phyloP scores from a whole-genome alignment of 257 asterid species.

The Cruciata laevipes region DNA sequence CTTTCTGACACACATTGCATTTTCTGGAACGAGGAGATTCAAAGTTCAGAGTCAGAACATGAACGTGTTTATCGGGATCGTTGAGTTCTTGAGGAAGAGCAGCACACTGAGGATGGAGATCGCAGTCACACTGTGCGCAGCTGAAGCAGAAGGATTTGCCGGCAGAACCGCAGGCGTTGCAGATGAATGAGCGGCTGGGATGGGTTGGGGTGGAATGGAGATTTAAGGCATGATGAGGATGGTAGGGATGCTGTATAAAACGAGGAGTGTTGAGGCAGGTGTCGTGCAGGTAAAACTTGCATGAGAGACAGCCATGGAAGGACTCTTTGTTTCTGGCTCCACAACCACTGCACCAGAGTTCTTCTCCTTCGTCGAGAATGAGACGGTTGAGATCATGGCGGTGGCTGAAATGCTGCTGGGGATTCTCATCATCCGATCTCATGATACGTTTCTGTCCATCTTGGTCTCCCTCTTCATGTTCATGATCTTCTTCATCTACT shows the following conservation, averaged over 20 bases:
- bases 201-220: constrained; percentile 30
- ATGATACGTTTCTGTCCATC: too few species aligned
- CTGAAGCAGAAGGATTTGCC: constrained; percentile 22
- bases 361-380: constrained; percentile 12
- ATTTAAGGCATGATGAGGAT: constrained; percentile 27
- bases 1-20: constrained; percentile 20
- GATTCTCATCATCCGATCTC: too few species aligned
- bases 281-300: constrained; percentile 31
- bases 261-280: constrained; percentile 30
- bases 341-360: constrained; percentile 26
- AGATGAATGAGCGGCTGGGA: constrained; percentile 12
- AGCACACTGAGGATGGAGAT: constrained; percentile 28
- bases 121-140: constrained; percentile 30
- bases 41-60: constrained; percentile 18
- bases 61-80: constrained; percentile 9
- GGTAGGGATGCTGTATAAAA: constrained; percentile 28
- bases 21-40: constrained; percentile 1
- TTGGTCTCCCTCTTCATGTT: too few species aligned
- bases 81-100: constrained; percentile 2
- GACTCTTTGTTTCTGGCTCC: constrained; percentile 9
- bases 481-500: too few species aligned
- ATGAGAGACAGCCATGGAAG: constrained; percentile 29
- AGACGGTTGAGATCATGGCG: constrained; percentile 14
- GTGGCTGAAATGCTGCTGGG: constrained; percentile 28
- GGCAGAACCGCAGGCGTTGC: constrained; percentile 24